Evolutionary conservation across 331 rosid species (phyloP), one percentile per base, ranked within the genome.

Genomic region (Spiraea crenata): DNA sequence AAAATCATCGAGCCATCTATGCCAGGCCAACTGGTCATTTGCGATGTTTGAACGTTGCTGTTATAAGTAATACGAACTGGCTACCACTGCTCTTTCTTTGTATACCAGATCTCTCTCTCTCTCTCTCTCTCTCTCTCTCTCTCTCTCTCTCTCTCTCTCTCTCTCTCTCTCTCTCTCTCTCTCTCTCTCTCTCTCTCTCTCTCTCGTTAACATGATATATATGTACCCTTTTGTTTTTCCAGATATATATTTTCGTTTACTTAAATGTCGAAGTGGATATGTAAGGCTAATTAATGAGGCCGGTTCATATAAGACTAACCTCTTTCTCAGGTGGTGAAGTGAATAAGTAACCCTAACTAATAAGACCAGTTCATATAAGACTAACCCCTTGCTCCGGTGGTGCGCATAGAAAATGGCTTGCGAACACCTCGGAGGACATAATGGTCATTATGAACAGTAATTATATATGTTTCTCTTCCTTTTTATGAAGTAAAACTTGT

Each of bases 21-120:
- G 45, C 73, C 67, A 62, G 71, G 45, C 62, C 72, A 67, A 20
- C 42, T 51, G 1, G 67, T 57, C 49, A 65, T 20, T 3, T 81
- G 79, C 15, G 66, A 57, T 40, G 85, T 63, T 68, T 77, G 69
- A 79, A 52, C 49, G 12, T 11, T 9, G 31, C 31, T 1, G 31
- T 25, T 25, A 25, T 25, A 25, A 25, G 31, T 25, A 25, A 2
- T 25, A 25, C 31, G 31, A 1, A 25, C 31, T 25, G 31, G 31
- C 31, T 25, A 25, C 31, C 31, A 25, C 14, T 10, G 48, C 49
- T 6, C 6, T 25, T 34, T 39, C 4, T 34, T 6, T 12, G 11
- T 52, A 15, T 38, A 25, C 59, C 37, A 5, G 58, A 14, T 31
- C 56, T 63, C 77, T 63, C 12, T 19, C 8, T 47, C 31, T 25